These are phyloP conservation scores for Aspergillus taichungensis DNA, from an alignment of 495 filamentous ascomycete genomes.

Conservation along the genomic window DNA sequence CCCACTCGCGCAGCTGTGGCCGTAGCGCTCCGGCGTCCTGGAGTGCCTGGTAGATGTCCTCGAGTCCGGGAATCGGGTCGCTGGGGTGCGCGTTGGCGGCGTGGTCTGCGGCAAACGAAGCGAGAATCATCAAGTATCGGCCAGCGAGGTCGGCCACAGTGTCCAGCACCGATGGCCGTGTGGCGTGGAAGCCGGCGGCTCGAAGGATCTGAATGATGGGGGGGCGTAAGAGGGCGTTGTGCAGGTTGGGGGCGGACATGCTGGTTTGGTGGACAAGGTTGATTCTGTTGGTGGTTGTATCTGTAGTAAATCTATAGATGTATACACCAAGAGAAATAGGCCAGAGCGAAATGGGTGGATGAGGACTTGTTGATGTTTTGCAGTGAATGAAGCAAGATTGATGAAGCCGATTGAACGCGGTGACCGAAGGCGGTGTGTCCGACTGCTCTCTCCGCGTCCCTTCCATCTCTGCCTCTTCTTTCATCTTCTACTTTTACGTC, in stretches of 20 bases:
- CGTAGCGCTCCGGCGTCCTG: conserved; percentile 62
- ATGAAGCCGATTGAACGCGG: not conserved
- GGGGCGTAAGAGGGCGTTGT: conserved; percentile 71
- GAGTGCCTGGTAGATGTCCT: conserved; percentile 76
- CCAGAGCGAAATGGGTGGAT: not conserved
- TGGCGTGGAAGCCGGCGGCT: conserved; percentile 72
- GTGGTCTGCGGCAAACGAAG: conserved; percentile 51
- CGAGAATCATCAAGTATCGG: conserved; percentile 63
- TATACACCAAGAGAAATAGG: no score
- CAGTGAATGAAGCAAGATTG: not conserved
- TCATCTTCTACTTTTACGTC: not conserved
- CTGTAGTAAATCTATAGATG: not conserved
- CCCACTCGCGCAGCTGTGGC: conserved; percentile 49
- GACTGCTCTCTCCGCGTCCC: not conserved
- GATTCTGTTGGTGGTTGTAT: not conserved
- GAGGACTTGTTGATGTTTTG: conserved; percentile 1
- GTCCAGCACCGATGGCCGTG: conserved; percentile 68
- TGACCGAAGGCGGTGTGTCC: not conserved
- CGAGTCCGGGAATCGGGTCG: conserved; percentile 45
- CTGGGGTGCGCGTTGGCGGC: conserved; percentile 47
- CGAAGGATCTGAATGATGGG: conserved; percentile 79
- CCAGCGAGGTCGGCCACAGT: conserved; percentile 65
- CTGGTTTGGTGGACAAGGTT: not conserved
- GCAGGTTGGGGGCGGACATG: conserved; percentile 45
- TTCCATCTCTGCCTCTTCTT: not conserved